phyloP scores from a whole-genome alignment of 2,329 filamentous ascomycete species.

The Colletotrichum somersetense region DNA sequence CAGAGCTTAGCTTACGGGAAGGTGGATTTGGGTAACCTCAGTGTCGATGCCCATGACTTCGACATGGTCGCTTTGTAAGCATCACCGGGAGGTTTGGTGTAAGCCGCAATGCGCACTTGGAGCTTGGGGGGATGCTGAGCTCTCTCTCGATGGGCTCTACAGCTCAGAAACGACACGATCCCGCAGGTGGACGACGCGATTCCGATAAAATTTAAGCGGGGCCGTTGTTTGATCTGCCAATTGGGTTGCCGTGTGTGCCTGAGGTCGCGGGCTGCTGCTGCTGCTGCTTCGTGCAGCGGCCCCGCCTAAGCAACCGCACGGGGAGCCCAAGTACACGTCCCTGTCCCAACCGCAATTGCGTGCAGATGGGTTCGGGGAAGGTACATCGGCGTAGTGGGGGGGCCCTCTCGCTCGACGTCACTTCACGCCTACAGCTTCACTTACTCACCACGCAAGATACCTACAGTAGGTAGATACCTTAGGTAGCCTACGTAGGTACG shows the following conservation, averaged over 20 bases:
- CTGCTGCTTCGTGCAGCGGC: slow-evolving; percentile 16
- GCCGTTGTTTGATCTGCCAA: background rate
- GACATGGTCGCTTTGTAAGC: slow-evolving; percentile 51
- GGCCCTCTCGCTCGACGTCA: slow-evolving; percentile 14
- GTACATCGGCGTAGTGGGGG: slow-evolving; percentile 15
- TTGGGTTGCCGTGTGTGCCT: background rate
- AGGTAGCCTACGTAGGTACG: too few relatives aligned
- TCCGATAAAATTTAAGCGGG: slow-evolving; percentile 18
- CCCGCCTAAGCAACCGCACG: slow-evolving; percentile 13
- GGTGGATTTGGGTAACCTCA: slow-evolving; percentile 80
- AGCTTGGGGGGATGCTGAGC: background rate
- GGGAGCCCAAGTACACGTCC: slow-evolving; percentile 22
- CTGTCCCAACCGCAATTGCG: slow-evolving; percentile 2
- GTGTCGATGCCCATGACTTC: slow-evolving; percentile 79
- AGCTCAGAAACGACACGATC: background rate
- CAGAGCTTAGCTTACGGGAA: slow-evolving; percentile 69
- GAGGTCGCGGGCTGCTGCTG: slow-evolving; percentile 9
- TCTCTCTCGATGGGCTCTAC: background rate
- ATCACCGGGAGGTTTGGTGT: slow-evolving; percentile 27
- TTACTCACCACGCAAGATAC: background rate
- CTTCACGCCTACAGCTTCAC: slow-evolving; percentile 24
- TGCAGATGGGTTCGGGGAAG: background rate
- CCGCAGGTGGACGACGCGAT: slow-evolving; percentile 9
- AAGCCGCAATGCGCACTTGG: background rate
- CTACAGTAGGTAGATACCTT: too few relatives aligned